phyloP scores from a whole-genome alignment of 2,329 filamentous ascomycete species.

The Elsinoe batatas region DNA sequence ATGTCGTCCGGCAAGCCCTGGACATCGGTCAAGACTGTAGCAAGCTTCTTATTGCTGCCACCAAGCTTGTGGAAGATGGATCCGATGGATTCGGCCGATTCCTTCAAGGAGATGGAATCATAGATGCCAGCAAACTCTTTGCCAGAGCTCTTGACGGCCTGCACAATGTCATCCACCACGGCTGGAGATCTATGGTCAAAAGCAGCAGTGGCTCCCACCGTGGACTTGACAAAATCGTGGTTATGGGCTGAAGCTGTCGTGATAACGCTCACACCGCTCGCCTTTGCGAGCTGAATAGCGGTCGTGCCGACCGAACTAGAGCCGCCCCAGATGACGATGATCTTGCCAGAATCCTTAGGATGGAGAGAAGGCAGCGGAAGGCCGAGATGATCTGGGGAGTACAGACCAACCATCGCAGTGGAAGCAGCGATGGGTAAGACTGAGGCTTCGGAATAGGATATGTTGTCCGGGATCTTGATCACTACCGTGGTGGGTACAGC shows the following conservation, averaged over 20 bases:
- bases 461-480: constrained; percentile 30
- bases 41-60: constrained; percentile 15
- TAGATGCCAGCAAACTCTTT: constrained; percentile 35
- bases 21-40: constrained; percentile 15
- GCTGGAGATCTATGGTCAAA: constrained; percentile 27
- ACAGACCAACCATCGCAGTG: constrained; percentile 36
- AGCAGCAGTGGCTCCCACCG: constrained; percentile 23
- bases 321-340: constrained; percentile 32
- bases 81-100: constrained; percentile 14
- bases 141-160: constrained; percentile 28
- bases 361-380: constrained; percentile 30
- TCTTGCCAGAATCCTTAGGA: constrained; percentile 27
- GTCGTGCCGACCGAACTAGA: constrained; percentile 27
- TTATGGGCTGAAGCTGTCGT: constrained; percentile 26
- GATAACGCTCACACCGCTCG: constrained; percentile 28
- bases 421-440: constrained; percentile 38
- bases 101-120: constrained; percentile 25
- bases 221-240: constrained; percentile 23
- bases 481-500: constrained; percentile 23
- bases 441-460: constrained; percentile 31
- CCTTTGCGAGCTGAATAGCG: constrained; percentile 28
- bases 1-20: constrained; percentile 21
- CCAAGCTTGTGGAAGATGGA: constrained; percentile 16
- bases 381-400: constrained; percentile 30
- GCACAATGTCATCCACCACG: constrained; percentile 31